Conservation (phyloP, 164 flowering plant species). For the Chimonanthus salicifolius region DNA sequence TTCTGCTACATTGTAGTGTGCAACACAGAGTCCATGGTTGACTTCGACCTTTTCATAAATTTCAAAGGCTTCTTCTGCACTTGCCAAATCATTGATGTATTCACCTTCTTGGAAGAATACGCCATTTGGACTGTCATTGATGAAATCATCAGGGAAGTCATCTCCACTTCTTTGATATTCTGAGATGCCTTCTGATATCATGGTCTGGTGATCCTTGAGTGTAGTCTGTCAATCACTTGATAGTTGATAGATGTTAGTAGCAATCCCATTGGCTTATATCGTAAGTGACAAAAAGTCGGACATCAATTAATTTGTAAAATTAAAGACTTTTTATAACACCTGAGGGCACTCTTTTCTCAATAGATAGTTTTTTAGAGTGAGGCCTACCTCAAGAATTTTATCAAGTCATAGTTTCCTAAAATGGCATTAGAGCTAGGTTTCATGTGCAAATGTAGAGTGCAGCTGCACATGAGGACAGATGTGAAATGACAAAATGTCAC, state of each 20-base stretch:
- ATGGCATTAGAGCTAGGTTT: neutral
- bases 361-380: neutral
- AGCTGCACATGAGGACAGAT: too few species aligned
- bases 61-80: slow-evolving; percentile 39
- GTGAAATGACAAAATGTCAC: too few species aligned
- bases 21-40: slow-evolving; percentile 56
- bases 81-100: slow-evolving; percentile 25
- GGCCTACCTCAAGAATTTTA: too few species aligned
- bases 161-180: slow-evolving; percentile 30
- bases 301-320: neutral
- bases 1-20: slow-evolving; percentile 50
- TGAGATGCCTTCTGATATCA: slow-evolving; percentile 51
- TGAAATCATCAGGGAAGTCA: slow-evolving; percentile 37
- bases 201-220: slow-evolving; percentile 41
- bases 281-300: neutral
- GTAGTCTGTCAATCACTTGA: slow-evolving; percentile 32
- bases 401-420: neutral
- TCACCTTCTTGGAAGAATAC: slow-evolving; percentile 29
- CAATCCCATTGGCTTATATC: neutral
- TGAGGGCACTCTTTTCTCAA: neutral
- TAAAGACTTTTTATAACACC: neutral
- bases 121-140: slow-evolving; percentile 33
- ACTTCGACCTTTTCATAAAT: slow-evolving; percentile 58
- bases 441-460: neutral
- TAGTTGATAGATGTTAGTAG: neutral